phyloP scores from a whole-genome alignment of 2,329 filamentous ascomycete genomes.

The Cryphonectria nitschkei region DNA sequence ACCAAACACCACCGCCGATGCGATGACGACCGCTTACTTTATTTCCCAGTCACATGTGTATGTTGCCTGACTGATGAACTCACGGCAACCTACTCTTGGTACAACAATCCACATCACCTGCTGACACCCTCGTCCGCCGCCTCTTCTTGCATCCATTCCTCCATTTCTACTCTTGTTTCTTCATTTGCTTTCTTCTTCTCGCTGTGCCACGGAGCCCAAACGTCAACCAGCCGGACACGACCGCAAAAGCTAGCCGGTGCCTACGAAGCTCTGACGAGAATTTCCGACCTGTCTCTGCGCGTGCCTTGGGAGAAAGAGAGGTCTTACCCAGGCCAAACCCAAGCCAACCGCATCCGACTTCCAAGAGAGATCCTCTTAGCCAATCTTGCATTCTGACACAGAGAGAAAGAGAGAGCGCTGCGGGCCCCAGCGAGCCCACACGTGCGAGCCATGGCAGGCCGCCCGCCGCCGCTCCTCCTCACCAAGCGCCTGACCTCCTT shows the following conservation, averaged over 20 bases:
- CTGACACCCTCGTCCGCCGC: background rate
- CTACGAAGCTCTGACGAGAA: background rate
- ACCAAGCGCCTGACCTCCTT: conserved; percentile 67
- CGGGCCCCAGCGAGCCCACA: too few relatives aligned
- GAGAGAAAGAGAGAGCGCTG: background rate
- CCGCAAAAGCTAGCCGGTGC: background rate
- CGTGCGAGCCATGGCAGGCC: conserved; percentile 19
- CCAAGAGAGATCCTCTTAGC: background rate
- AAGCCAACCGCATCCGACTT: background rate
- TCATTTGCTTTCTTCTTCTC: background rate
- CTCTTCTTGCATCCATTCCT: background rate
- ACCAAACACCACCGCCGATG: background rate
- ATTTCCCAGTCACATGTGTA: background rate
- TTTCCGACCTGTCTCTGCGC: too few relatives aligned
- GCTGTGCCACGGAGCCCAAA: background rate
- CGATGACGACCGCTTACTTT: background rate
- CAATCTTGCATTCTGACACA: background rate
- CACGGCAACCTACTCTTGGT: background rate
- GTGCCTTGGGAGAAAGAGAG: background rate
- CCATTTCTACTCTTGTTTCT: background rate
- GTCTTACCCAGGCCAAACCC: too few relatives aligned
- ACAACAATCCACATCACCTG: background rate
- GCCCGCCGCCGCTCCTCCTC: conserved; percentile 61
- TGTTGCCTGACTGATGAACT: background rate
- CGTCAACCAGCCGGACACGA: background rate